These are phyloP conservation scores for Nicotiana otophora DNA, from an alignment of 257 asterid genomes.

Conservation along the genomic window DNA sequence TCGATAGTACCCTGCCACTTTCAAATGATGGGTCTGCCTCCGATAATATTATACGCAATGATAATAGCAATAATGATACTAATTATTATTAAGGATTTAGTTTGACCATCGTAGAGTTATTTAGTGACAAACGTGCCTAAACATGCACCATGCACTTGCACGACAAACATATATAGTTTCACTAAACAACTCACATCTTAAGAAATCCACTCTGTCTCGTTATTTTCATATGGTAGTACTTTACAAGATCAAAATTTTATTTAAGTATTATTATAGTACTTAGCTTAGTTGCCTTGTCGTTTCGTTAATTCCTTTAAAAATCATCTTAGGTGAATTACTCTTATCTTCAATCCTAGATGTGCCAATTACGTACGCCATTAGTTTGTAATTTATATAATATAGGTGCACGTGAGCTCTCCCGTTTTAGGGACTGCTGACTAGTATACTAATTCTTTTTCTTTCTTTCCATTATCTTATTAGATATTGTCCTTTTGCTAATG, in stretches of 20 bases:
- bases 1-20: no score
- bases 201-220: neutral
- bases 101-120: neutral
- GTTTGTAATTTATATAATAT: neutral
- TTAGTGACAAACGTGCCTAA: constrained; percentile 18
- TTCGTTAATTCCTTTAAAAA: neutral
- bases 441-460: neutral
- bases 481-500: neutral
- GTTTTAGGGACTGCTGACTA: no score
- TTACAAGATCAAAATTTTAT: neutral
- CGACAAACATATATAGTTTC: neutral
- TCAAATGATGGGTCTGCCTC: no score
- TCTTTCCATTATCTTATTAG: neutral
- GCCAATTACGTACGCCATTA: neutral
- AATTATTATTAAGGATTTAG: neutral
- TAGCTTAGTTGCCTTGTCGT: neutral
- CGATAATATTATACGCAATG: neutral
- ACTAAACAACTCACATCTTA: neutral
- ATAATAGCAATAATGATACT: neutral
- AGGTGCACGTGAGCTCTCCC: neutral
- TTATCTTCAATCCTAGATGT: neutral
- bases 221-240: neutral
- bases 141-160: constrained; percentile 25
- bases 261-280: neutral
- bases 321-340: neutral